Evolutionary conservation across 108 stramenopile species (phyloP).

Genomic region (Mediolabrus comicus): DNA sequence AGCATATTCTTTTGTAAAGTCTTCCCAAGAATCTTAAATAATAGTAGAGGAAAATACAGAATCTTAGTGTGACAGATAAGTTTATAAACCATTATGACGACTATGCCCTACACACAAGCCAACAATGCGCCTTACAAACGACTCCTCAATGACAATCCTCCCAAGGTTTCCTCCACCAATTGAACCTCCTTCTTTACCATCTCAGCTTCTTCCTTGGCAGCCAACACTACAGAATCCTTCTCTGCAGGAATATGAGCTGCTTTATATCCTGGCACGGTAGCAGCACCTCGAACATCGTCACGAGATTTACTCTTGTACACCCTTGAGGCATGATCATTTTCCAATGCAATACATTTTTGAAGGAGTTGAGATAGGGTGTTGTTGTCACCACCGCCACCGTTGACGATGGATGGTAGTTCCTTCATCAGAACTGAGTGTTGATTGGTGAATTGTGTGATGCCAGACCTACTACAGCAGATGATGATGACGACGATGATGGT

Average conservation of each 20-base stretch:
- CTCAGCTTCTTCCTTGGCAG: slow-evolving; percentile 37
- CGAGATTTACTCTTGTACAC: slow-evolving; percentile 70
- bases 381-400: not conserved
- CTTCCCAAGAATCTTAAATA: too few species aligned
- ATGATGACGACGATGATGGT: too few species aligned
- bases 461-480: too few species aligned
- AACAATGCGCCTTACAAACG: slow-evolving; percentile 48
- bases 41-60: too few species aligned
- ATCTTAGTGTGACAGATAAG: too few species aligned
- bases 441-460: slow-evolving; percentile 37
- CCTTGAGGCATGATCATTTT: slow-evolving; percentile 59
- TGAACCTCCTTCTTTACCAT: slow-evolving; percentile 27
- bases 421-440: slow-evolving; percentile 53
- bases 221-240: slow-evolving; percentile 64
- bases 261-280: slow-evolving; percentile 74
- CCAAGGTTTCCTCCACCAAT: slow-evolving; percentile 25
- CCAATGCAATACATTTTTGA: slow-evolving; percentile 51
- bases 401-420: slow-evolving; percentile 51
- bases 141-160: slow-evolving; percentile 13
- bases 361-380: slow-evolving; percentile 28
- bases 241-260: slow-evolving; percentile 65
- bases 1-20: too few species aligned
- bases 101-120: too few species aligned
- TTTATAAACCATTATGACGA: too few species aligned
- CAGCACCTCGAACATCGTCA: slow-evolving; percentile 77